Conservation (phyloP, 1,284 basidiomycete genomes). For the Papiliotrema laurentii region DNA sequence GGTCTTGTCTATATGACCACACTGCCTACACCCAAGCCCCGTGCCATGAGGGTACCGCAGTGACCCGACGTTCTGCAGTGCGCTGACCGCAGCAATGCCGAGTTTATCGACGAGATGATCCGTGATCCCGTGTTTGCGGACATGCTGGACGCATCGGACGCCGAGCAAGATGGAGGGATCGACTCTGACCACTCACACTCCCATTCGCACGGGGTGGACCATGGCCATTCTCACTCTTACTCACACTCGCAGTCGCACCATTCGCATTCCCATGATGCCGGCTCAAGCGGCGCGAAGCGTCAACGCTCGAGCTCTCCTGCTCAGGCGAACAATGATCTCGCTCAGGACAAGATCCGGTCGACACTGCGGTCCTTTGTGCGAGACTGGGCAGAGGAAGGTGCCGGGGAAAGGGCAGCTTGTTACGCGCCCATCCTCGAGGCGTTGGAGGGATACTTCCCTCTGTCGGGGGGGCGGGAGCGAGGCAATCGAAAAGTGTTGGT, state of each 20-base stretch:
- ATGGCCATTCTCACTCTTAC: slow-evolving; percentile 14
- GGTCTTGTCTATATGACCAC: slow-evolving; percentile 2
- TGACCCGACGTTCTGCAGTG: too few relatives aligned
- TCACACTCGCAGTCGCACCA: slow-evolving; percentile 33
- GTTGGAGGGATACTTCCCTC: slow-evolving; percentile 61
- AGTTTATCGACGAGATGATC: slow-evolving; percentile 48
- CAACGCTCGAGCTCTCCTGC: too few relatives aligned
- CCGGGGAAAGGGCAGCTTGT: slow-evolving; percentile 65
- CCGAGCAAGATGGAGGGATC: not conserved
- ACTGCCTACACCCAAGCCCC: too few relatives aligned
- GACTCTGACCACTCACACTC: slow-evolving; percentile 20
- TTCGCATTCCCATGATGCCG: slow-evolving; percentile 2
- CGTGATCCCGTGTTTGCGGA: slow-evolving; percentile 43
- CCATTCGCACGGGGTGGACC: slow-evolving; percentile 20
- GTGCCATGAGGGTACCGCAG: too few relatives aligned
- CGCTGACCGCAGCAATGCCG: slow-evolving; percentile 33
- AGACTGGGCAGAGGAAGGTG: slow-evolving; percentile 82
- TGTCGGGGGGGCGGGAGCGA: slow-evolving; percentile 9
- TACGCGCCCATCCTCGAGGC: slow-evolving; percentile 77
- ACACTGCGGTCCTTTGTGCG: slow-evolving; percentile 86
- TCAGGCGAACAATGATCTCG: slow-evolving; percentile 29
- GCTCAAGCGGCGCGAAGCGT: not conserved
- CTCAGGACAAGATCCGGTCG: slow-evolving; percentile 69
- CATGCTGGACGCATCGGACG: slow-evolving; percentile 20
- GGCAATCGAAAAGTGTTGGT: slow-evolving; percentile 64